Conservation (phyloP, 805 yeast species). For the Saccharomycopsis sp. region DNA sequence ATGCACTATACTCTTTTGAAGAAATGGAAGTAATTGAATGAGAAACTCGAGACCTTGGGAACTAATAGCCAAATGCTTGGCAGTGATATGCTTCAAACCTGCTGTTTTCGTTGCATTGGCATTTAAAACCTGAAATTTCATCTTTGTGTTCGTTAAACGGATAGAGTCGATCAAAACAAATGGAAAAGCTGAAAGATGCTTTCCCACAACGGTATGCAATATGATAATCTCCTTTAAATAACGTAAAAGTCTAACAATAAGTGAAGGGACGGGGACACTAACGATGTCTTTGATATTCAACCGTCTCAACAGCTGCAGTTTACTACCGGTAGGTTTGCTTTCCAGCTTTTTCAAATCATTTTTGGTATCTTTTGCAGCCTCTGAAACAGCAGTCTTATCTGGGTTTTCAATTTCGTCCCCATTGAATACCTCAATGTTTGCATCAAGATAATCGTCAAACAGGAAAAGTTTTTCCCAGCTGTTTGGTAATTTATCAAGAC, state of each 20-base stretch:
- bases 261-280: slow-evolving; percentile 6
- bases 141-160: slow-evolving; percentile 45
- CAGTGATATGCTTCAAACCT: slow-evolving; percentile 65
- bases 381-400: not conserved
- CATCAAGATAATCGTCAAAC: slow-evolving; percentile 9
- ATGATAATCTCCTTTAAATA: slow-evolving; percentile 14
- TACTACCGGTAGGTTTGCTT: not conserved
- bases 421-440: not conserved
- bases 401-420: not conserved
- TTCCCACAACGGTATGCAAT: slow-evolving; percentile 17
- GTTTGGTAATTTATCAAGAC: slow-evolving; percentile 28
- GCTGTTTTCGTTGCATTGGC: slow-evolving; percentile 75
- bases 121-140: slow-evolving; percentile 55
- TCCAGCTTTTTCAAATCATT: not conserved
- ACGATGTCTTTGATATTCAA: not conserved
- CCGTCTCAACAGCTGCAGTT: slow-evolving; percentile 4
- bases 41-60: slow-evolving; percentile 56
- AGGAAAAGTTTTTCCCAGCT: slow-evolving; percentile 14
- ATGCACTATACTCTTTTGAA: slow-evolving; percentile 29
- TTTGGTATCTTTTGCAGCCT: not conserved
- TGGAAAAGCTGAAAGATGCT: slow-evolving; percentile 12
- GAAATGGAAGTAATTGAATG: slow-evolving; percentile 32
- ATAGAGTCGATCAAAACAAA: slow-evolving; percentile 37
- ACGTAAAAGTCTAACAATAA: slow-evolving; percentile 9
- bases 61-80: slow-evolving; percentile 62